Evolutionary conservation across 2,329 filamentous ascomycete species (phyloP).

Genomic region (Dothistroma septosporum): DNA sequence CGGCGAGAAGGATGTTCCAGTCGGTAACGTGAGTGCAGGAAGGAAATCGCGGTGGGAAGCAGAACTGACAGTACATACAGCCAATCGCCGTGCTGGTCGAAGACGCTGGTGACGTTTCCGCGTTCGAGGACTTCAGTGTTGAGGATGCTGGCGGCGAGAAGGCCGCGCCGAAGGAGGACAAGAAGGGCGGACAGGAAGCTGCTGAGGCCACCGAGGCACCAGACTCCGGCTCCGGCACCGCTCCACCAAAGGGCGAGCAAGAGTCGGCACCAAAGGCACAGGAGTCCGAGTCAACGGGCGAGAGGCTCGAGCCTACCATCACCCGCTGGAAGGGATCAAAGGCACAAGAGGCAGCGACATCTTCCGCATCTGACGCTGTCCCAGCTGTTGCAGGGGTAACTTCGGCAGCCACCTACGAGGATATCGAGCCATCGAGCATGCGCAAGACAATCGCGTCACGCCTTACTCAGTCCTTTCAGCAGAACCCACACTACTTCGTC

Average conservation of each 20-base stretch:
- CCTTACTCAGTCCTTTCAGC: constrained; percentile 79
- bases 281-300: constrained; percentile 69
- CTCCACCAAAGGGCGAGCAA: constrained; percentile 52
- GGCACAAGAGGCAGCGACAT: constrained; percentile 82
- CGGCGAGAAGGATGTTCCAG: constrained; percentile 87
- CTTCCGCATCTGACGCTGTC: constrained; percentile 43
- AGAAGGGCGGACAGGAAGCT: constrained; percentile 60
- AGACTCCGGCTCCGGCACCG: constrained; percentile 54
- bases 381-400: constrained; percentile 50
- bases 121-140: constrained; percentile 83
- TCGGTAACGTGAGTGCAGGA: constrained; percentile 77
- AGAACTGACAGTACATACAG: constrained; percentile 46
- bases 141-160: constrained; percentile 88
- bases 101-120: constrained; percentile 78
- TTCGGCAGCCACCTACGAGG: constrained; percentile 67
- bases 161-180: constrained; percentile 55
- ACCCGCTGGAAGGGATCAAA: constrained; percentile 88
- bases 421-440: constrained; percentile 83
- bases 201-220: constrained; percentile 59
- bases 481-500: constrained; percentile 99
- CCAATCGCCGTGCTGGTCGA: constrained; percentile 95
- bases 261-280: constrained; percentile 54
- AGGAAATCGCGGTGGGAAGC: background rate
- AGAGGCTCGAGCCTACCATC: constrained; percentile 75
- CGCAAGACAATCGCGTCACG: constrained; percentile 95